These are phyloP conservation scores for Pilasporangium apinafurcum DNA, from an alignment of 352 stramenopile species.

Conservation along the genomic window DNA sequence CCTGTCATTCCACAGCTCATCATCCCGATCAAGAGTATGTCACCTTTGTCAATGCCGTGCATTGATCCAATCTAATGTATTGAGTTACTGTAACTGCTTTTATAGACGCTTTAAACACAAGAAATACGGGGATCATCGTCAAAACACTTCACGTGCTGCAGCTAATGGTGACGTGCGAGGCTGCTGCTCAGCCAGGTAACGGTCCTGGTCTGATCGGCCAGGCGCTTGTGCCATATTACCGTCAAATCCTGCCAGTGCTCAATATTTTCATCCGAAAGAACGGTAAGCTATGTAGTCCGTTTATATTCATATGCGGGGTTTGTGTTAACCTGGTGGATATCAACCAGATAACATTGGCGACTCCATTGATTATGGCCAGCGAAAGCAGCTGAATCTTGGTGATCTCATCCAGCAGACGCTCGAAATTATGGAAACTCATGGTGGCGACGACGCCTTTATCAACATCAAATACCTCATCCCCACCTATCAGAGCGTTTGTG, in stretches of 20 bases:
- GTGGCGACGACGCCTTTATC: slow-evolving; percentile 96
- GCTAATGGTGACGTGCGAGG: slow-evolving; percentile 93
- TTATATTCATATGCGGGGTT: neutral
- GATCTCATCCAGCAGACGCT: slow-evolving; percentile 97
- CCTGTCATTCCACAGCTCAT: slow-evolving; percentile 97
- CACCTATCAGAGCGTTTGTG: slow-evolving; percentile 92
- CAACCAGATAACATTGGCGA: slow-evolving; percentile 92
- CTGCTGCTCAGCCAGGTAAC: slow-evolving; percentile 65
- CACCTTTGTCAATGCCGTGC: neutral
- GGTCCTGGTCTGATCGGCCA: slow-evolving; percentile 90
- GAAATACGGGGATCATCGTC: slow-evolving; percentile 90
- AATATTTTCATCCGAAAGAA: slow-evolving; percentile 98
- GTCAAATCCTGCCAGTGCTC: slow-evolving; percentile 95
- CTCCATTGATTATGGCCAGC: slow-evolving; percentile 94
- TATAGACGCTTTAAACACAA: slow-evolving; percentile 89
- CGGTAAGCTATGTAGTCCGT: slow-evolving; percentile 20
- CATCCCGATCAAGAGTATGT: slow-evolving; percentile 95
- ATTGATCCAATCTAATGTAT: neutral
- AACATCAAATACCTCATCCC: slow-evolving; percentile 99
- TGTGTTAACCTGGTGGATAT: neutral
- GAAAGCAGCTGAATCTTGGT: slow-evolving; percentile 93
- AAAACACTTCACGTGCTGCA: slow-evolving; percentile 97
- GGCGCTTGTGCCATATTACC: slow-evolving; percentile 96
- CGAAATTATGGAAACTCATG: slow-evolving; percentile 94
- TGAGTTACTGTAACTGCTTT: neutral